Evolutionary conservation across 1,284 basidiomycete genomes (phyloP), one percentile per base, ranked within the genome.

Genomic region (Microstroma glucosiphilum): DNA sequence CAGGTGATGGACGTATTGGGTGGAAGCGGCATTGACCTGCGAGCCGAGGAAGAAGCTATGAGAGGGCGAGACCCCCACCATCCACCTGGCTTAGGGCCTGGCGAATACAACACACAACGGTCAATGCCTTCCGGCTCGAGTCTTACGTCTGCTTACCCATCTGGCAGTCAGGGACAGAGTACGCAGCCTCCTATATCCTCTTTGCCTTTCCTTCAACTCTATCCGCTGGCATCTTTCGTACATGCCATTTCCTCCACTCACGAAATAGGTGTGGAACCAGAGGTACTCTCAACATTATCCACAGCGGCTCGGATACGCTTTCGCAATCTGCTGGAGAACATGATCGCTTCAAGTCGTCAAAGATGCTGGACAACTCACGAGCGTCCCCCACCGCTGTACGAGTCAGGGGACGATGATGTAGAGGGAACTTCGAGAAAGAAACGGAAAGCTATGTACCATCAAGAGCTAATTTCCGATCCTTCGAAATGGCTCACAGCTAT

Each of bases 201-300:
- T 15, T 6, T 26, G 6, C 21, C 21, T 46, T 76, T 72, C 57
- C 61, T 76, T 8, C 69, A 73, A 54, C 65, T 73, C 51, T 73
- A 73, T 56, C 72, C 72, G 7, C 64, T 76, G 21, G 68, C 71
- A 9, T 69, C 64, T 59, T 71, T 72, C 58, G 75, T 76, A 6
- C 72, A 76, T 57, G 68, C 69, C 1, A 69, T 75, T 23, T 63
- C 65, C 25, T 53, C 56, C 25, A 57, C 59, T 53, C 69, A 77
- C 54, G 73, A 69, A 6, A 60, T 77, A 41, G 67, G 69, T 23
- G 77, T 78, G 8, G 76, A 79, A 40, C 69, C 75, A 1, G 70
- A 70, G 1, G 73, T 76, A 19, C 71, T 79, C 59, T 71, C 75
- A 56, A 75, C 77, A 46, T 62, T 79, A 54, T 77, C 74, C 3